Percentiles rank a stretch among this genome's conserved stretches.
phyloP scores from a whole-genome alignment of 139 green algal species.

The Limnomonas spitsbergensis region DNA sequence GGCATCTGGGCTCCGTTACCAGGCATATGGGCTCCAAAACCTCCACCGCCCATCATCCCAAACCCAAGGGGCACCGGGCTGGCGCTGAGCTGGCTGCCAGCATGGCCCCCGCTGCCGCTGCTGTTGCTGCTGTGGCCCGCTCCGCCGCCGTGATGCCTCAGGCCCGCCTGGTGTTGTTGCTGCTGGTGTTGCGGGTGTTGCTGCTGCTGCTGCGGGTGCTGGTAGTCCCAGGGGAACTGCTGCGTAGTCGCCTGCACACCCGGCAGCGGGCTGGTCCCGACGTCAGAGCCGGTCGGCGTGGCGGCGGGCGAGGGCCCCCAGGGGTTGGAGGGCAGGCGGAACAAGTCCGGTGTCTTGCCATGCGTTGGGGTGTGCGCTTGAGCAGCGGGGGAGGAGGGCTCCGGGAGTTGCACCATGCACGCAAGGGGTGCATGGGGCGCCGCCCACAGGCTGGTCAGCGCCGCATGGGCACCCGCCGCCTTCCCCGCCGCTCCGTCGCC shows the following conservation, averaged over 20 bases:
- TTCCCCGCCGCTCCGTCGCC: too few relatives aligned
- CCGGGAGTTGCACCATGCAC: too few relatives aligned
- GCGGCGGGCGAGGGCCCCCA: background rate
- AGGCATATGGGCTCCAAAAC: background rate
- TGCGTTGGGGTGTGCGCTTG: too few relatives aligned
- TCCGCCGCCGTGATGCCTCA: background rate
- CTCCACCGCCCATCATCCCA: background rate
- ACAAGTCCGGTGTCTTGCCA: background rate
- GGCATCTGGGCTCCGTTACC: background rate
- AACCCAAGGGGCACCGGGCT: background rate
- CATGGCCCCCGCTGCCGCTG: conserved; percentile 18
- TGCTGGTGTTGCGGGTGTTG: conserved; percentile 10
- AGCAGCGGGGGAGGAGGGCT: too few relatives aligned
- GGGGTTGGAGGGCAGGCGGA: background rate
- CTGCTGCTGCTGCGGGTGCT: conserved; percentile 25
- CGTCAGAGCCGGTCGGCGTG: background rate
- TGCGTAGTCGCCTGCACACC: too few relatives aligned
- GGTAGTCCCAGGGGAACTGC: conserved; percentile 7
- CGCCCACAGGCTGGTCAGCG: too few relatives aligned
- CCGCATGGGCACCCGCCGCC: too few relatives aligned
- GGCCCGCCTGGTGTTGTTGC: conserved; percentile 17
- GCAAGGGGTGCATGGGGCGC: conserved; percentile 1
- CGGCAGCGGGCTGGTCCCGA: background rate
- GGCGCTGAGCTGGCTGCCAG: background rate
- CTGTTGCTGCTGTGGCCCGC: conserved; percentile 13